phyloP scores from a whole-genome alignment of 2,329 filamentous ascomycete species.

The Catunica adiposa region DNA sequence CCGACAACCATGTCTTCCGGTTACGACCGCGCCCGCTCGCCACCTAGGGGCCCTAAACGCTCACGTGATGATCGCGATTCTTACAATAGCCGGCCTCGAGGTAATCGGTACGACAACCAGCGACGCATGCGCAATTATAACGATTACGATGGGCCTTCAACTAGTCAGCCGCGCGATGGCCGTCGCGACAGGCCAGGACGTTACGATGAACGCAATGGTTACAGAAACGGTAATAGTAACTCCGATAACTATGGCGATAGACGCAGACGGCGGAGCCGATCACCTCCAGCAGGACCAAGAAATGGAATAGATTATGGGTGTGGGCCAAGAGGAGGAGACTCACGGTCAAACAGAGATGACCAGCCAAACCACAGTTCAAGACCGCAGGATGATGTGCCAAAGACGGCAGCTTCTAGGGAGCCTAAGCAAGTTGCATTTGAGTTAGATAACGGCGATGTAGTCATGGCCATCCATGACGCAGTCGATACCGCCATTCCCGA shows the following conservation, averaged over 20 bases:
- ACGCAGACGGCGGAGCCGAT: conserved; percentile 33
- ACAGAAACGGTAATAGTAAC: conserved; percentile 23
- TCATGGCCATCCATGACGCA: conserved; percentile 9
- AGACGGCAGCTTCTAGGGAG: conserved; percentile 40
- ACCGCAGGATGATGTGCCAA: conserved; percentile 30
- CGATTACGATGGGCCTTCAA: conserved; percentile 33
- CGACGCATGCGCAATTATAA: conserved; percentile 46
- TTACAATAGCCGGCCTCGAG: conserved; percentile 40
- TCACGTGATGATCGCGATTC: conserved; percentile 45
- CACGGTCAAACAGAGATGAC: too few relatives aligned
- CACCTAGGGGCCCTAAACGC: conserved; percentile 37
- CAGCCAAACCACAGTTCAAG: too few relatives aligned
- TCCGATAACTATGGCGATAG: conserved; percentile 38
- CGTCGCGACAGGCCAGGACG: conserved; percentile 33
- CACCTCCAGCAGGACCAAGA: conserved; percentile 27
- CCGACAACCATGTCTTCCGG: neutral
- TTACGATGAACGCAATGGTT: neutral
- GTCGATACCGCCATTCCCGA: conserved; percentile 19
- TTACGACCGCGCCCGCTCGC: conserved; percentile 16
- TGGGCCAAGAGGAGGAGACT: conserved; percentile 19
- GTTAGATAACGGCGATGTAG: conserved; percentile 5
- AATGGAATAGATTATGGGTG: conserved; percentile 20
- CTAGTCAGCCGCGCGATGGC: conserved; percentile 35
- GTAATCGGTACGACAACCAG: conserved; percentile 29
- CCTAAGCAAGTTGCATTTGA: conserved; percentile 13